A percentile compares a stretch with the other conserved stretches of the same genome.
Evolutionary conservation across 139 green algal genomes (phyloP).

Genomic region (Picochlorum costavermella): DNA sequence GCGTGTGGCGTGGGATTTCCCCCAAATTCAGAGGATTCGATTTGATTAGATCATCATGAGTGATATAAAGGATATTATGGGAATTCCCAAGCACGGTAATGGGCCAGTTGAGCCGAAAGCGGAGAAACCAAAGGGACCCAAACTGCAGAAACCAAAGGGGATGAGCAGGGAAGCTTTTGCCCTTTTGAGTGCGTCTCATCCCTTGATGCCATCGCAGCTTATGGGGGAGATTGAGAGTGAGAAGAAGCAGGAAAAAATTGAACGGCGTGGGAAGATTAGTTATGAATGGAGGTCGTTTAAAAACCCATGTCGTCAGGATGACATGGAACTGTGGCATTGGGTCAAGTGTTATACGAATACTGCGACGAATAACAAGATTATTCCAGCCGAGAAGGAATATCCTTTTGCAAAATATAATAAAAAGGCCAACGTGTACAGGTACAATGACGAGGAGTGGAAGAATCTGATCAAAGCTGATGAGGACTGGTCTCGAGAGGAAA

Average conservation of each 20-base stretch:
- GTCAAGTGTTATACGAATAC: constrained; percentile 72
- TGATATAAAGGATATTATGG: constrained; percentile 86
- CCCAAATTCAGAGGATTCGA: no score
- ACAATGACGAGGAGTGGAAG: constrained; percentile 68
- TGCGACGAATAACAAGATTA: constrained; percentile 42
- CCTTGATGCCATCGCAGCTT: constrained; percentile 65
- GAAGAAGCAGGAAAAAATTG: background rate
- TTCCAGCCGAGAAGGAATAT: constrained; percentile 63
- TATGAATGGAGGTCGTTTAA: constrained; percentile 62
- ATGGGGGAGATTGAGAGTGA: constrained; percentile 37
- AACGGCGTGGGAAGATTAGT: constrained; percentile 22
- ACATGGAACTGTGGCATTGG: constrained; percentile 72
- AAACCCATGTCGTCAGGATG: constrained; percentile 63
- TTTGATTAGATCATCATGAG: constrained; percentile 40
- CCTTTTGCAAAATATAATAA: constrained; percentile 88
- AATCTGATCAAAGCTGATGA: constrained; percentile 39
- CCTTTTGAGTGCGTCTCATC: constrained; percentile 70
- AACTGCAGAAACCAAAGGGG: constrained; percentile 55
- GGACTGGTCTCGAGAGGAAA: constrained; percentile 71
- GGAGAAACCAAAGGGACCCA: constrained; percentile 61
- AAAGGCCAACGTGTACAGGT: constrained; percentile 39
- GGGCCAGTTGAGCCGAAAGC: constrained; percentile 7
- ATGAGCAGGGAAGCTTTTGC: constrained; percentile 84
- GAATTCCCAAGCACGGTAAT: constrained; percentile 36
- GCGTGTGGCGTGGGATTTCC: no score